phyloP scores from a whole-genome alignment of 1,284 basidiomycete species.

The Phellopilus nigrolimitatus region DNA sequence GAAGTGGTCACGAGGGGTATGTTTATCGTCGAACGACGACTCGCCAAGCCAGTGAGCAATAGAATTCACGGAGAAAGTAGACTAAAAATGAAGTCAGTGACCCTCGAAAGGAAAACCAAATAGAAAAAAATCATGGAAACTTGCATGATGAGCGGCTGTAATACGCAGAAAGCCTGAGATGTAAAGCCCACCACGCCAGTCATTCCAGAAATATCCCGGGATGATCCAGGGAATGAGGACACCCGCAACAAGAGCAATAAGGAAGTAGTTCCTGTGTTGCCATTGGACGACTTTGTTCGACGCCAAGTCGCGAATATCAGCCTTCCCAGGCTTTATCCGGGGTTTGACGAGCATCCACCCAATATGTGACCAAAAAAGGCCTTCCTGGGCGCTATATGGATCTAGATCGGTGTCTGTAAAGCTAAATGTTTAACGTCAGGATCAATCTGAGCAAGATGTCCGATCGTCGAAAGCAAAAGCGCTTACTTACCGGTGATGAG shows the following conservation, averaged over 20 bases:
- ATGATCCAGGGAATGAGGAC: conserved; percentile 70
- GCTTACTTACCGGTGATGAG: conserved; percentile 62
- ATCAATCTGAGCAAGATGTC: not conserved
- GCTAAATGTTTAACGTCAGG: not conserved
- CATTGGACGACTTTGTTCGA: conserved; percentile 73
- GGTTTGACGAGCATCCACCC: conserved; percentile 91
- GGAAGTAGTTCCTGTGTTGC: conserved; percentile 80
- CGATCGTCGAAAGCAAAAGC: not conserved
- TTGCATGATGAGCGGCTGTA: conserved; percentile 75
- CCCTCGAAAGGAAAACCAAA: conserved; percentile 2
- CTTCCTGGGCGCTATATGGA: conserved; percentile 83
- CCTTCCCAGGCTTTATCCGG: conserved; percentile 67
- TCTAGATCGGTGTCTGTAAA: conserved; percentile 90
- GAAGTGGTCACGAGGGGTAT: conserved; percentile 80
- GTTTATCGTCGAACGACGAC: conserved; percentile 80
- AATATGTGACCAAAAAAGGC: conserved; percentile 79
- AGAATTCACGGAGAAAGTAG: conserved; percentile 90
- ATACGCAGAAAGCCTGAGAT: conserved; percentile 72
- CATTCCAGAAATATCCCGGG: conserved; percentile 74
- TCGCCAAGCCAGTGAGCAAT: conserved; percentile 86
- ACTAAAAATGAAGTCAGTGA: conserved; percentile 39
- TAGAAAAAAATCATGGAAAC: conserved; percentile 29
- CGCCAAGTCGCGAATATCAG: conserved; percentile 78
- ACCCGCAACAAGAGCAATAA: conserved; percentile 61
- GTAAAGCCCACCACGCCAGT: conserved; percentile 81